Conservation (phyloP, 2,329 filamentous ascomycete genomes). For the Ascochyta rabiei region DNA sequence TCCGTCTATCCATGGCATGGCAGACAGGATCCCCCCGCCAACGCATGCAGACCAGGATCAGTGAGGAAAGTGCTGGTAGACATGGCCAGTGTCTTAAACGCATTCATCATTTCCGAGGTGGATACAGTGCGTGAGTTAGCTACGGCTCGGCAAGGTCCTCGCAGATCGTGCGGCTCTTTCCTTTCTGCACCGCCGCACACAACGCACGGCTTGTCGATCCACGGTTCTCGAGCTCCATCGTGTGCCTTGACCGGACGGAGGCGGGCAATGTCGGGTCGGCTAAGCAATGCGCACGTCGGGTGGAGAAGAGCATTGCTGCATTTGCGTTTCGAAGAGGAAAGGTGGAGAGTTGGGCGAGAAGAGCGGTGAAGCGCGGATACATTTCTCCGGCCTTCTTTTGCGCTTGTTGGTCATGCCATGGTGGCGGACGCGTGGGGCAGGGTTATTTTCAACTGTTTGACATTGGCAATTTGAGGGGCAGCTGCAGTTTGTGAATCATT, state of each 20-base stretch:
- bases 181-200: neutral
- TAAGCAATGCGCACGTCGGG: neutral
- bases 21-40: no score
- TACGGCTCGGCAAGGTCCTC: neutral
- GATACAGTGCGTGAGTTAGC: neutral
- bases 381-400: neutral
- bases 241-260: slow-evolving; percentile 5
- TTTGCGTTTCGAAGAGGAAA: slow-evolving; percentile 7
- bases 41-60: no score
- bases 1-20: no score
- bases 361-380: slow-evolving; percentile 17
- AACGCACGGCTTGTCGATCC: slow-evolving; percentile 4
- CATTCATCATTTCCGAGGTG: slow-evolving; percentile 7
- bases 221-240: neutral
- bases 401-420: slow-evolving; percentile 6
- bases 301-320: slow-evolving; percentile 1
- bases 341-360: slow-evolving; percentile 7
- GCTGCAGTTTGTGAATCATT: slow-evolving; percentile 15
- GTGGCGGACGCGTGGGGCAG: slow-evolving; percentile 13
- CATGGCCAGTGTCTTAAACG: slow-evolving; percentile 3
- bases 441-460: slow-evolving; percentile 8
- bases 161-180: slow-evolving; percentile 14
- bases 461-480: slow-evolving; percentile 8
- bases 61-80: neutral
- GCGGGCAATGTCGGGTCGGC: slow-evolving; percentile 12